Conservation (phyloP, 306 rosid species). For the Urtica urens region DNA sequence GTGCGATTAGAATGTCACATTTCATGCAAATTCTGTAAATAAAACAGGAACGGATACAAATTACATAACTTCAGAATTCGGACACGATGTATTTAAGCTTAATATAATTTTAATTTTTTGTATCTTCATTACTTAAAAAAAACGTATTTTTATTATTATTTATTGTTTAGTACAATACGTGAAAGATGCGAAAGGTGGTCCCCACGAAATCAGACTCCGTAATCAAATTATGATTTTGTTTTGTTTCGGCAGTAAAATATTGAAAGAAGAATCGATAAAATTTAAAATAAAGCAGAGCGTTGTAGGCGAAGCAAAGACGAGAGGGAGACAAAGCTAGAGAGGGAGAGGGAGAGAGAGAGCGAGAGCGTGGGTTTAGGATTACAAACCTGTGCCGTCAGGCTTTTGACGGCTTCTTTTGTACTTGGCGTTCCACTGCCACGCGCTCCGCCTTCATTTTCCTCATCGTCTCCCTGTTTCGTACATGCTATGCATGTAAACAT, state of each 20-base stretch:
- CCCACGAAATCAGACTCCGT: slow-evolving; percentile 28
- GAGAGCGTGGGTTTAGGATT: slow-evolving; percentile 11
- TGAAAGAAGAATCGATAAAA: slow-evolving; percentile 42
- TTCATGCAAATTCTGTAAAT: no score
- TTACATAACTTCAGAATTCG: no score
- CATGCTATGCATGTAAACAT: slow-evolving; percentile 96
- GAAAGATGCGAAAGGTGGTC: slow-evolving; percentile 46
- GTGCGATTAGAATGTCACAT: no score
- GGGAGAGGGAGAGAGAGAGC: slow-evolving; percentile 3
- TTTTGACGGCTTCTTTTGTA: slow-evolving; percentile 92
- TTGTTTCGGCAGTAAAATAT: slow-evolving; percentile 24
- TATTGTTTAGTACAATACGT: slow-evolving; percentile 14
- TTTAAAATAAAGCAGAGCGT: slow-evolving; percentile 38
- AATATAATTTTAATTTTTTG: no score
- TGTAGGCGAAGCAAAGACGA: slow-evolving; percentile 22
- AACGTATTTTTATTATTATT: no score
- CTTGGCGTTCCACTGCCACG: slow-evolving; percentile 89
- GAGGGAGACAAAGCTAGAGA: slow-evolving; percentile 4
- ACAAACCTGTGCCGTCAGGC: slow-evolving; percentile 84
- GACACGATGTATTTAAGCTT: no score
- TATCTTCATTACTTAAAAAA: no score
- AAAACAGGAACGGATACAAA: no score
- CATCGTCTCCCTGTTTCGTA: slow-evolving; percentile 43
- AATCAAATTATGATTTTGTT: slow-evolving; percentile 31
- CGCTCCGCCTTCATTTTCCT: slow-evolving; percentile 39